A percentile compares a stretch with the other conserved stretches of the same genome.
Conservation (phyloP, 208 protist genomes). For the Crithidia brevicula region DNA sequence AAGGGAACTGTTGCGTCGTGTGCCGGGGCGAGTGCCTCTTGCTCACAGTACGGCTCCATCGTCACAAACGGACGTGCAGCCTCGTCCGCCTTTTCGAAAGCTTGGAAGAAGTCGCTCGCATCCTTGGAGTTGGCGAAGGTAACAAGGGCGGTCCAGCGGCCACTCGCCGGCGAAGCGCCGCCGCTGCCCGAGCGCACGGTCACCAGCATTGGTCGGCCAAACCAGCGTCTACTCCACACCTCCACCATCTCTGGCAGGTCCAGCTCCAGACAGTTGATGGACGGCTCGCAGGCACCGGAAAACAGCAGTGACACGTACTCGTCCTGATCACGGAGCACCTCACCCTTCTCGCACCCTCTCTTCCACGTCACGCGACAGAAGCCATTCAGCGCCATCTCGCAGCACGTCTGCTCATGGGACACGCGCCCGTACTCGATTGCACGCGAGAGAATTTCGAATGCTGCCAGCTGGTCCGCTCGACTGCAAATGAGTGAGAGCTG, state of each 20-base stretch:
- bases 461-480: neutral
- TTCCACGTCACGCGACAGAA: constrained; percentile 10
- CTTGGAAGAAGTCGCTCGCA: neutral
- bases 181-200: constrained; percentile 12
- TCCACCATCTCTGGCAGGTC: constrained; percentile 11
- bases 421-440: neutral
- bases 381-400: constrained; percentile 11
- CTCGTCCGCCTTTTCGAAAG: neutral
- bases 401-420: constrained; percentile 1
- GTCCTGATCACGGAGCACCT: constrained; percentile 19
- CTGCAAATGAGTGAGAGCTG: neutral
- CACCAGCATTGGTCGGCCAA: constrained; percentile 1
- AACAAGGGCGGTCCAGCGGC: constrained; percentile 4
- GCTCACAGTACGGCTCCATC: constrained; percentile 11
- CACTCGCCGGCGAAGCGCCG: constrained; percentile 3
- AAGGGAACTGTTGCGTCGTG: neutral
- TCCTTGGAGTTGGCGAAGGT: constrained; percentile 11
- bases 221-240: constrained; percentile 5
- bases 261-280: constrained; percentile 12
- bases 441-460: neutral
- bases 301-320: constrained; percentile 20
- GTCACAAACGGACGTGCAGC: neutral
- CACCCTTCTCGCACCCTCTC: neutral
- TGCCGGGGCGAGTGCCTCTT: constrained; percentile 7
- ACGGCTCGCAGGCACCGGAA: constrained; percentile 1